These are phyloP conservation scores for Candida dendrica DNA, from an alignment of 805 yeast species.

Conservation along the genomic window DNA sequence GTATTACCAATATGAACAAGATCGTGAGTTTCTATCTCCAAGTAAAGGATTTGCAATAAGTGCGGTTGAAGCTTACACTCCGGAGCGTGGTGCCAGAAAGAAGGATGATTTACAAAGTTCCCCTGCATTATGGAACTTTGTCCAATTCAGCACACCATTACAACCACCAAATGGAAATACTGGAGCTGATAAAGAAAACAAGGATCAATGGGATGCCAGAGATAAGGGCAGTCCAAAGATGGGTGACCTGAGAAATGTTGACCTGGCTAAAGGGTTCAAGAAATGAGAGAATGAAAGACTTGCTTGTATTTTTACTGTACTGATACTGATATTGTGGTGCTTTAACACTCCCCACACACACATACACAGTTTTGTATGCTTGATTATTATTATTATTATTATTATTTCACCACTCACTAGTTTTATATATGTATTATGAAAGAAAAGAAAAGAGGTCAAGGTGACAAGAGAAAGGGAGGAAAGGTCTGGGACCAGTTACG, in stretches of 20 bases:
- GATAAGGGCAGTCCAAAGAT: constrained; percentile 11
- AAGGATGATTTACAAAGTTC: constrained; percentile 33
- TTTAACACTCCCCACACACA: no score
- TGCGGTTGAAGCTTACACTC: constrained; percentile 59
- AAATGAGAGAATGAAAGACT: constrained; percentile 10
- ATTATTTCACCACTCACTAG: not conserved
- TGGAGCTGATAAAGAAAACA: constrained; percentile 11
- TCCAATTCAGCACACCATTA: constrained; percentile 56
- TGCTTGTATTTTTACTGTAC: no score
- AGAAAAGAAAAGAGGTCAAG: not conserved
- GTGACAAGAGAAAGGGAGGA: no score
- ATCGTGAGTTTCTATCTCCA: constrained; percentile 22
- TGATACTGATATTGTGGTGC: no score
- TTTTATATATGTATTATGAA: not conserved
- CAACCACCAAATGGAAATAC: constrained; percentile 12
- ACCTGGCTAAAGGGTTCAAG: constrained; percentile 39
- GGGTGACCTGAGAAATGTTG: constrained; percentile 40
- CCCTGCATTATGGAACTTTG: constrained; percentile 92
- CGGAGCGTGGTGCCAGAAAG: constrained; percentile 41
- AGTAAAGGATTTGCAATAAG: constrained; percentile 37
- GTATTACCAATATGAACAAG: constrained; percentile 5
- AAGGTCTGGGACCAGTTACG: no score
- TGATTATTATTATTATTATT: not conserved
- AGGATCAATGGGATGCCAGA: constrained; percentile 1
- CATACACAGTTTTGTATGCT: no score